Percentiles rank a stretch among this genome's conserved stretches.
These are phyloP conservation scores for Pythium pyrilobum DNA, from an alignment of 352 stramenopile species.

Conservation along the genomic window DNA sequence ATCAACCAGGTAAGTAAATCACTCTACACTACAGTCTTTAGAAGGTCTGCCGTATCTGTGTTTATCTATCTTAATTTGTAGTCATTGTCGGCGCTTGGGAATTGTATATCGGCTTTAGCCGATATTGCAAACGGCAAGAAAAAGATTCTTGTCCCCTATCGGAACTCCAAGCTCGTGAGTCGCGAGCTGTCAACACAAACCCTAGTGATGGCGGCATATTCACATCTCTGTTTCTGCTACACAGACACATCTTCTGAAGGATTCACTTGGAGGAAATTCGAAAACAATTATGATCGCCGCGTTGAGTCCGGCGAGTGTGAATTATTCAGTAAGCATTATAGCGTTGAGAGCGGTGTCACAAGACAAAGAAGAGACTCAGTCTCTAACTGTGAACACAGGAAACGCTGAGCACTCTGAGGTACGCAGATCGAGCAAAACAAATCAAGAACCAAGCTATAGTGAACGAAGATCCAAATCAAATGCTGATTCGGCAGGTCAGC, in stretches of 20 bases:
- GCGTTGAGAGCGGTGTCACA: too few relatives aligned
- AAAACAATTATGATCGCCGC: conserved; percentile 92
- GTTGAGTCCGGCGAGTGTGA: conserved; percentile 81
- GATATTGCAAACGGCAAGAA: conserved; percentile 85
- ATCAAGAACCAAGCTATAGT: conserved; percentile 93
- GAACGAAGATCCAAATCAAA: conserved; percentile 89
- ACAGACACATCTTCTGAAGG: conserved; percentile 80
- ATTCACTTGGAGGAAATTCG: conserved; percentile 83
- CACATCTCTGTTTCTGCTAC: too few relatives aligned
- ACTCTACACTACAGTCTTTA: background rate
- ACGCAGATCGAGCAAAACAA: conserved; percentile 88
- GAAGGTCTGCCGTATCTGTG: background rate
- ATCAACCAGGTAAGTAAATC: conserved; percentile 80
- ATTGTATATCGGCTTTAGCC: conserved; percentile 90
- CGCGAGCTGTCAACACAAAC: too few relatives aligned
- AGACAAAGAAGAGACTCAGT: too few relatives aligned
- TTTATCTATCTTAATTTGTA: conserved; percentile 6
- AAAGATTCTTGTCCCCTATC: conserved; percentile 85
- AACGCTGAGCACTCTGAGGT: conserved; percentile 88
- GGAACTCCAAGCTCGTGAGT: conserved; percentile 89
- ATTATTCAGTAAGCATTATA: conserved; percentile 58
- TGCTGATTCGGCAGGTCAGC: conserved; percentile 72
- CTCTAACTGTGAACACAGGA: too few relatives aligned
- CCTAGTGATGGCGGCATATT: too few relatives aligned
- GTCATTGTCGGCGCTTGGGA: conserved; percentile 87